A percentile compares a stretch with the other conserved stretches of the same genome.
These are phyloP conservation scores for Gonium pectorale DNA, from an alignment of 139 green algal genomes.

Conservation along the genomic window DNA sequence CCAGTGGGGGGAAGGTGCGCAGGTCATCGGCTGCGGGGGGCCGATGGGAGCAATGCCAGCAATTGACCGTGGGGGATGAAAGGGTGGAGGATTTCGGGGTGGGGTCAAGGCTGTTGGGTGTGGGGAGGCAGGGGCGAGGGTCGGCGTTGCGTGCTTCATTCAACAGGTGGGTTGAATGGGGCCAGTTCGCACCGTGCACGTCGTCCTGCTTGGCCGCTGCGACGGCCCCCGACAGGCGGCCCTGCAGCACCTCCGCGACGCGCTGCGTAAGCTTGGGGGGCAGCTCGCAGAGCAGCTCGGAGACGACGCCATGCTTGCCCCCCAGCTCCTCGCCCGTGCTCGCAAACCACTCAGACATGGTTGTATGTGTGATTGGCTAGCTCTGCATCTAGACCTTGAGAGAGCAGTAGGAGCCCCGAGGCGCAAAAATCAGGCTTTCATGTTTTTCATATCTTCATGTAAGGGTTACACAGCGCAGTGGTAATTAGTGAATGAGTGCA, in stretches of 20 bases:
- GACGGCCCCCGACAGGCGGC: neutral
- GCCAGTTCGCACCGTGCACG: neutral
- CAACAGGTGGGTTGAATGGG: too few species aligned
- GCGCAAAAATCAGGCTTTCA: too few species aligned
- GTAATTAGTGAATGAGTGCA: too few species aligned
- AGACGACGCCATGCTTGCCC: neutral
- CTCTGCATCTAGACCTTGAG: too few species aligned
- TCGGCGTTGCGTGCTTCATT: neutral
- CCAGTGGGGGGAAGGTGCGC: neutral
- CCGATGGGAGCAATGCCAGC: neutral
- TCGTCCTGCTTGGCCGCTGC: neutral
- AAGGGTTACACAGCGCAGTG: too few species aligned
- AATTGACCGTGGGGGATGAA: too few species aligned
- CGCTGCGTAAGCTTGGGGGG: conserved; percentile 34
- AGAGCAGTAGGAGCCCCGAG: too few species aligned
- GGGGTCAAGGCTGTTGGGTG: too few species aligned
- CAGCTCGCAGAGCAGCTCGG: conserved; percentile 29
- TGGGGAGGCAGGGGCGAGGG: neutral
- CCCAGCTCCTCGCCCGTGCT: conserved; percentile 6
- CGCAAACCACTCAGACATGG: conserved; percentile 31
- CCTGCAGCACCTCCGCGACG: neutral
- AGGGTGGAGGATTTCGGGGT: too few species aligned
- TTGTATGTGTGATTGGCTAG: too few species aligned
- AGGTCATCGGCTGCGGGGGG: conserved; percentile 21
- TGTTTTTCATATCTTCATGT: too few species aligned